Conservation (phyloP, 768 basidiomycete species). For the Dioszegia crocea region DNA sequence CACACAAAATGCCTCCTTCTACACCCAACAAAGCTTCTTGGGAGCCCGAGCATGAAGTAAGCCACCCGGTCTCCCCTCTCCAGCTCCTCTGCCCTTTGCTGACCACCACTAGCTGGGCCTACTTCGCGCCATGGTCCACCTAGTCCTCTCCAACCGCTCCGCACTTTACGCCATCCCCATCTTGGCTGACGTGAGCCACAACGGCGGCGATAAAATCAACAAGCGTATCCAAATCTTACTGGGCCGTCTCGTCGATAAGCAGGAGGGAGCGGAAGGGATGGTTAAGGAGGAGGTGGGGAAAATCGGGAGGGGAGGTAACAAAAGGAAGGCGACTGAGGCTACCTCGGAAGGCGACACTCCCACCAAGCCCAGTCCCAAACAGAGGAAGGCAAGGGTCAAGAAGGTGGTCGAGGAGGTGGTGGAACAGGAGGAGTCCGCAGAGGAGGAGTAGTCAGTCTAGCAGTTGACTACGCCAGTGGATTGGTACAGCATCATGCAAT, state of each 20-base stretch:
- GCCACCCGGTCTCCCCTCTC: not conserved
- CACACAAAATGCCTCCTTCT: not conserved
- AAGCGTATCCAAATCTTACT: constrained; percentile 28
- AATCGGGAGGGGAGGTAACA: not conserved
- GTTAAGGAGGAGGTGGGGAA: constrained; percentile 24
- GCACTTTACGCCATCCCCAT: constrained; percentile 17
- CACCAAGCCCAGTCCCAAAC: constrained; percentile 6
- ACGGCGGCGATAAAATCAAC: constrained; percentile 33
- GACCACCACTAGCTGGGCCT: constrained; percentile 4
- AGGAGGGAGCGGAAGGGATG: constrained; percentile 13
- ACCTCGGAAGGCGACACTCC: not conserved
- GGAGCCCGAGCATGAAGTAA: not conserved
- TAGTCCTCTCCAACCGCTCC: constrained; percentile 11
- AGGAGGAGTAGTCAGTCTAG: not conserved
- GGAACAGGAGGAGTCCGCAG: not conserved
- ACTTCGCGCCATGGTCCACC: constrained; percentile 2
- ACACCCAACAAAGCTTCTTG: not conserved
- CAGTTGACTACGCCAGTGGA: too few relatives aligned
- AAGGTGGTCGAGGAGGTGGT: not conserved
- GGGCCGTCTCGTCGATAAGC: not conserved
- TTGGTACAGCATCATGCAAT: too few relatives aligned
- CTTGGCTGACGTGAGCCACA: constrained; percentile 12
- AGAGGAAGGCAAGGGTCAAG: constrained; percentile 9
- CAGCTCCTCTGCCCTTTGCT: not conserved
- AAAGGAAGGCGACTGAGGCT: constrained; percentile 1